Conservation (phyloP, 805 yeast genomes). For the Saturnispora bothae region DNA sequence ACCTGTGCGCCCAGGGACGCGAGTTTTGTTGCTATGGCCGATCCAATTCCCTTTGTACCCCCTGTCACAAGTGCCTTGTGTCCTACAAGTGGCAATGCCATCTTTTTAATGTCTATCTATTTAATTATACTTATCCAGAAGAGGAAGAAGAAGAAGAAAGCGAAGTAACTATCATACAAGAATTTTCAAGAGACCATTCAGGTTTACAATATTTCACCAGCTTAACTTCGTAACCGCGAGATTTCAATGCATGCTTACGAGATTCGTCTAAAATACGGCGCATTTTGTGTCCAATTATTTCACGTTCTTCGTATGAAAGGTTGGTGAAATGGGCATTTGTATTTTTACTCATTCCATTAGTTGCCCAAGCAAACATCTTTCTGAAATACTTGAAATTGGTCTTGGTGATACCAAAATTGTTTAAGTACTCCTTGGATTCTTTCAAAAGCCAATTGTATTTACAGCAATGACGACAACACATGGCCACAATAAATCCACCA, state of each 20-base stretch:
- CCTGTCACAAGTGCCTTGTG: slow-evolving; percentile 49
- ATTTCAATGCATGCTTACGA: slow-evolving; percentile 39
- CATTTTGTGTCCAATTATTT: slow-evolving; percentile 52
- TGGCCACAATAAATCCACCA: slow-evolving; percentile 66
- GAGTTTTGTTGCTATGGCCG: slow-evolving; percentile 39
- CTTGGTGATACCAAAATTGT: slow-evolving; percentile 21
- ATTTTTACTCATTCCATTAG: slow-evolving; percentile 48
- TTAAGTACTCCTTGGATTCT: slow-evolving; percentile 33
- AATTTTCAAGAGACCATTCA: slow-evolving; percentile 59
- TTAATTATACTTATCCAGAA: neutral
- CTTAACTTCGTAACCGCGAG: slow-evolving; percentile 32
- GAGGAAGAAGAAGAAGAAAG: neutral
- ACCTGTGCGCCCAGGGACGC: slow-evolving; percentile 43
- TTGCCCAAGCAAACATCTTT: slow-evolving; percentile 82
- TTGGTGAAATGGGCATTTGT: slow-evolving; percentile 38
- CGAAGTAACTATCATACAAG: slow-evolving; percentile 19
- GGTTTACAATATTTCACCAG: slow-evolving; percentile 49
- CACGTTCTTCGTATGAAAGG: slow-evolving; percentile 39
- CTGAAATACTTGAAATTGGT: slow-evolving; percentile 32
- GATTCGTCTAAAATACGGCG: slow-evolving; percentile 70
- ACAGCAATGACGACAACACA: slow-evolving; percentile 90
- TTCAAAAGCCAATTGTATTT: slow-evolving; percentile 44
- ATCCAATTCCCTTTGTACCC: slow-evolving; percentile 61
- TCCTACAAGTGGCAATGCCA: slow-evolving; percentile 2
- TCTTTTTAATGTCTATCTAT: neutral